phyloP scores from a whole-genome alignment of 2,329 filamentous ascomycete species.

The Dactylellina drechsleri region DNA sequence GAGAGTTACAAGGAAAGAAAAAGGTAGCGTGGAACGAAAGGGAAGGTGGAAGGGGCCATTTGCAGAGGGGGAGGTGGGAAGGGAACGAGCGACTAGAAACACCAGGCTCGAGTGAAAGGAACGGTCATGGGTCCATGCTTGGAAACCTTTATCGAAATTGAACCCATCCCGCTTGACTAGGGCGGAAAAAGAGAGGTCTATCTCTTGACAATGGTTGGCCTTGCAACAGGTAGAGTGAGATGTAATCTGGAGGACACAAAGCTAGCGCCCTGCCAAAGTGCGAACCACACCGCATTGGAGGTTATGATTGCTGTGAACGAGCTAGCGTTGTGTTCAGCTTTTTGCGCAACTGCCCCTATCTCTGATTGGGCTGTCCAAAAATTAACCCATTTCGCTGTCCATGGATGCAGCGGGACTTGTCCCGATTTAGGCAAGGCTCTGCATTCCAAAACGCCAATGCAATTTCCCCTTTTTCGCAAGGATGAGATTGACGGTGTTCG shows the following conservation, averaged over 20 bases:
- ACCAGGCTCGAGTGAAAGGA: constrained; percentile 33
- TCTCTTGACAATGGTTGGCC: constrained; percentile 48
- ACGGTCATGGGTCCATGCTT: constrained; percentile 42
- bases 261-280: constrained; percentile 28
- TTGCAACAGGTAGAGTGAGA: constrained; percentile 48
- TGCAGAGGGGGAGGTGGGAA: constrained; percentile 31
- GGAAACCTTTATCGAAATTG: constrained; percentile 53
- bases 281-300: constrained; percentile 20
- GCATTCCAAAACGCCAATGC: constrained; percentile 50
- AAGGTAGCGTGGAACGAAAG: constrained; percentile 40
- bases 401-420: constrained; percentile 38
- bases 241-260: constrained; percentile 9
- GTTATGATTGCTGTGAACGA: constrained; percentile 27
- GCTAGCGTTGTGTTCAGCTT: constrained; percentile 33
- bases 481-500: constrained; percentile 28
- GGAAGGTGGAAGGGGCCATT: constrained; percentile 39
- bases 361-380: constrained; percentile 50
- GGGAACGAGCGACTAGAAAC: constrained; percentile 17
- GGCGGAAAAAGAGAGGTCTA: constrained; percentile 47
- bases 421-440: constrained; percentile 50
- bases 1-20: constrained; percentile 31
- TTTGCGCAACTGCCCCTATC: constrained; percentile 50
- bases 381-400: constrained; percentile 37
- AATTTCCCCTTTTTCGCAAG: constrained; percentile 52
- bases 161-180: constrained; percentile 50